Conservation (phyloP, 148 eudicot species). For the Chenopodium album region DNA sequence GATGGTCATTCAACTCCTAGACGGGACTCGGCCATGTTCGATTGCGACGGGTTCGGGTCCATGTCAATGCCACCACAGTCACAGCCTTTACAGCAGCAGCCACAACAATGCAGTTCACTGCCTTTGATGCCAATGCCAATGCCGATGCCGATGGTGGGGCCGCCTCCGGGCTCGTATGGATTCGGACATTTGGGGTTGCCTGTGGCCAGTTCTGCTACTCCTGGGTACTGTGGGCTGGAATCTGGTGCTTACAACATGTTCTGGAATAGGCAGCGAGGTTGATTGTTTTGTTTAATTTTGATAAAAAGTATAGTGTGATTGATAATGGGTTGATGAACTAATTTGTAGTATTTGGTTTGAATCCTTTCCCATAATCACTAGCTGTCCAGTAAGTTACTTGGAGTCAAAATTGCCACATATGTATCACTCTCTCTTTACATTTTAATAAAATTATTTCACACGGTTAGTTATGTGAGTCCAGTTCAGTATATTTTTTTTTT, state of each 20-base stretch:
- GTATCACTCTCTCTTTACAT: constrained; percentile 3
- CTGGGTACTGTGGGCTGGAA: constrained; percentile 37
- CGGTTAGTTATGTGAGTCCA: background rate
- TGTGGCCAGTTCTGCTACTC: constrained; percentile 16
- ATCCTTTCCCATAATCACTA: constrained; percentile 9
- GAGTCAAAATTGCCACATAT: constrained; percentile 16
- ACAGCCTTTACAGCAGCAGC: background rate
- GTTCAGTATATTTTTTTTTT: background rate
- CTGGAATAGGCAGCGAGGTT: constrained; percentile 35
- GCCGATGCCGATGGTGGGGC: constrained; percentile 32
- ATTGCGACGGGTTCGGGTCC: constrained; percentile 19
- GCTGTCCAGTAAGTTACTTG: constrained; percentile 18
- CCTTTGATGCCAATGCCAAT: constrained; percentile 36
- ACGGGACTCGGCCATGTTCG: constrained; percentile 17
- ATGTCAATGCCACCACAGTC: background rate
- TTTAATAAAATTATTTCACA: background rate
- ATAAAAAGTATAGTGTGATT: constrained; percentile 4
- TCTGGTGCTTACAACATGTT: constrained; percentile 25
- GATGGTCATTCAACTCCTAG: constrained; percentile 8
- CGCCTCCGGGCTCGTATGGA: constrained; percentile 23
- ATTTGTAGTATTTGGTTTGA: constrained; percentile 1
- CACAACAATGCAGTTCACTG: constrained; percentile 3
- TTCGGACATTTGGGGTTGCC: constrained; percentile 29
- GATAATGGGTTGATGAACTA: background rate
- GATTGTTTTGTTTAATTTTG: background rate